A percentile compares a stretch with the other conserved stretches of the same genome.
Evolutionary conservation across 2,329 filamentous ascomycete species (phyloP).

Genomic region (Ophiostoma novo-ulmi): DNA sequence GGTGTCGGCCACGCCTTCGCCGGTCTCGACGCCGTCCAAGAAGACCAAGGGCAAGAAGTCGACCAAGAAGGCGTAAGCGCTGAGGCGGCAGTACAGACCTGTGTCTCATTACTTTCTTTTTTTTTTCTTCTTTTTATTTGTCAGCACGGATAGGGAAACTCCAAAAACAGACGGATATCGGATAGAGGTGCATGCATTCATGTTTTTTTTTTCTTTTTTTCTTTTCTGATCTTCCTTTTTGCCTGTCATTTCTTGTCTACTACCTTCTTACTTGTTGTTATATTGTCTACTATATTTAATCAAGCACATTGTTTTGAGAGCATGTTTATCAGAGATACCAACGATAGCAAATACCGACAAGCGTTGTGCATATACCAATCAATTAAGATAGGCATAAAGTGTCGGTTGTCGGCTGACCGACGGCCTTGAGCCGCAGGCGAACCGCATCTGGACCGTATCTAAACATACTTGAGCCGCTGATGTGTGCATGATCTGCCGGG

Average conservation of each 20-base stretch:
- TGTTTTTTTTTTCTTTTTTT: neutral
- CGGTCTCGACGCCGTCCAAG: slow-evolving; percentile 15
- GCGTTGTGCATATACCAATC: neutral
- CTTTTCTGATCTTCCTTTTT: neutral
- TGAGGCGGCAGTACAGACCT: neutral
- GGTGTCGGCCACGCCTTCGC: neutral
- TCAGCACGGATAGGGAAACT: slow-evolving; percentile 2
- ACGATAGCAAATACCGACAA: neutral
- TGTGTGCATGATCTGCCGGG: neutral
- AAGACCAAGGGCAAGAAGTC: slow-evolving; percentile 22
- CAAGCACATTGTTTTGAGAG: neutral
- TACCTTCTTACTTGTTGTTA: neutral
- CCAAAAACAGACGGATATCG: slow-evolving; percentile 9
- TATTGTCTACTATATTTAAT: neutral
- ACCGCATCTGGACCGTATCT: too few relatives aligned
- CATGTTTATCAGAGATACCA: too few relatives aligned
- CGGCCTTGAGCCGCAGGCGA: neutral
- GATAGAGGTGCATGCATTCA: slow-evolving; percentile 7
- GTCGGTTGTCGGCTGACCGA: neutral
- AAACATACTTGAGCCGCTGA: neutral
- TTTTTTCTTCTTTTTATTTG: neutral
- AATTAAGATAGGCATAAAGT: neutral
- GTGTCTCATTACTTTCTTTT: neutral
- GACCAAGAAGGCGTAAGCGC: slow-evolving; percentile 19
- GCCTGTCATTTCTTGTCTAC: slow-evolving; percentile 5